Evolutionary conservation across 371 early-diverging fungal species (phyloP).

Genomic region (Funneliformis caledonium): DNA sequence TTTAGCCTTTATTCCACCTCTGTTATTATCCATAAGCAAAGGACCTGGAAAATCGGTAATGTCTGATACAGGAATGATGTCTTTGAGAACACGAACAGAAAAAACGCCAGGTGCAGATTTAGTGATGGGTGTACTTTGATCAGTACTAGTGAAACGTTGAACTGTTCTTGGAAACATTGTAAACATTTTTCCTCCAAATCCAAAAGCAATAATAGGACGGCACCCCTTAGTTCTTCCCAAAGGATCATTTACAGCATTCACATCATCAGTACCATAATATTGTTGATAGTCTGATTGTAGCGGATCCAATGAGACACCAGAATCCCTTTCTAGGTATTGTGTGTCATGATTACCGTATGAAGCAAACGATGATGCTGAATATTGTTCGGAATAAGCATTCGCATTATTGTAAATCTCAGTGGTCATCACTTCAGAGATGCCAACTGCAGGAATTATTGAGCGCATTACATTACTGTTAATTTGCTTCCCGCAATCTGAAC

Average conservation of each 20-base stretch:
- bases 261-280: not conserved
- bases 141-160: slow-evolving; percentile 59
- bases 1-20: slow-evolving; percentile 60
- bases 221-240: slow-evolving; percentile 44
- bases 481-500: slow-evolving; percentile 71
- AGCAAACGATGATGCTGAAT: slow-evolving; percentile 12
- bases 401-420: not conserved
- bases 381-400: not conserved
- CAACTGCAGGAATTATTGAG: slow-evolving; percentile 52
- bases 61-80: slow-evolving; percentile 44
- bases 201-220: slow-evolving; percentile 74
- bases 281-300: not conserved
- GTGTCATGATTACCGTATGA: not conserved
- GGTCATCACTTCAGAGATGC: slow-evolving; percentile 13
- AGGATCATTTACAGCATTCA: slow-evolving; percentile 5
- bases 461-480: slow-evolving; percentile 53
- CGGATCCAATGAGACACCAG: not conserved
- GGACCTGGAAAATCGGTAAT: slow-evolving; percentile 58
- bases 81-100: slow-evolving; percentile 55
- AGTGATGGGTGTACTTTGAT: slow-evolving; percentile 50
- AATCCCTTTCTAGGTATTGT: not conserved
- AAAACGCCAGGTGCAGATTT: slow-evolving; percentile 66
- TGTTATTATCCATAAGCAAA: slow-evolving; percentile 59
- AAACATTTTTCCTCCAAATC: slow-evolving; percentile 87
- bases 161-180: slow-evolving; percentile 75